Percentiles rank a stretch among this genome's conserved stretches.
phyloP scores from a whole-genome alignment of 192 early-diverging fungal genomes.

The Coemansia sp. region DNA sequence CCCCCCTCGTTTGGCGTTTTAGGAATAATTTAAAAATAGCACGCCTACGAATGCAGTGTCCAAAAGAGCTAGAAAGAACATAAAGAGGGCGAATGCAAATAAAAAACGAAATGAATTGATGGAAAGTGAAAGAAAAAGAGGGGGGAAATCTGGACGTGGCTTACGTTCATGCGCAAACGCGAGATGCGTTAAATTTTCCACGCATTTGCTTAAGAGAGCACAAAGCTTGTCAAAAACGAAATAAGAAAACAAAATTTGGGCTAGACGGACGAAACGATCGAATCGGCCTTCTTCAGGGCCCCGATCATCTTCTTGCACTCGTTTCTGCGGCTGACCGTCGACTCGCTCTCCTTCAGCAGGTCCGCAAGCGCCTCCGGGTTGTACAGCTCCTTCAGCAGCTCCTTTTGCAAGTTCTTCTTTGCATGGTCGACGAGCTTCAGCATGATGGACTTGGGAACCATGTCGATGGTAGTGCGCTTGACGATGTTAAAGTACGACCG shows the following conservation, averaged over 20 bases:
- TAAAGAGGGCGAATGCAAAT: no score
- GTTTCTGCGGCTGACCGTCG: constrained; percentile 81
- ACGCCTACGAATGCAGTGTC: no score
- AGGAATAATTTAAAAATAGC: constrained; percentile 4
- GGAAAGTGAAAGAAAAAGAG: no score
- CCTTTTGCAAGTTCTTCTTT: constrained; percentile 93
- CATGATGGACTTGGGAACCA: constrained; percentile 99
- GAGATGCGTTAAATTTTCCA: no score
- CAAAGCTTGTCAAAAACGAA: neutral
- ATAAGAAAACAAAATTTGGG: neutral
- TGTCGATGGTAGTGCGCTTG: constrained; percentile 94
- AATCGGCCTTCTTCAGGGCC: constrained; percentile 59
- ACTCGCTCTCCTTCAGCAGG: constrained; percentile 93
- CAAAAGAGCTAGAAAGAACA: no score
- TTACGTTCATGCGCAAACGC: no score
- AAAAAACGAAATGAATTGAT: no score
- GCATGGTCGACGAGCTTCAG: constrained; percentile 88
- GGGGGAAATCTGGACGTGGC: no score
- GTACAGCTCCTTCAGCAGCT: constrained; percentile 94
- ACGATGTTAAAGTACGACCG: constrained; percentile 99
- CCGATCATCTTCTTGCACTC: constrained; percentile 99
- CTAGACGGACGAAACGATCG: constrained; percentile 49
- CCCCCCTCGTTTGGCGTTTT: no score
- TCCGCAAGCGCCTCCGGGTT: constrained; percentile 93
- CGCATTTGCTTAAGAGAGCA: no score